Evolutionary conservation across 768 basidiomycete genomes (phyloP), one percentile per base, ranked within the genome.

Genomic region (Mycena galopus): DNA sequence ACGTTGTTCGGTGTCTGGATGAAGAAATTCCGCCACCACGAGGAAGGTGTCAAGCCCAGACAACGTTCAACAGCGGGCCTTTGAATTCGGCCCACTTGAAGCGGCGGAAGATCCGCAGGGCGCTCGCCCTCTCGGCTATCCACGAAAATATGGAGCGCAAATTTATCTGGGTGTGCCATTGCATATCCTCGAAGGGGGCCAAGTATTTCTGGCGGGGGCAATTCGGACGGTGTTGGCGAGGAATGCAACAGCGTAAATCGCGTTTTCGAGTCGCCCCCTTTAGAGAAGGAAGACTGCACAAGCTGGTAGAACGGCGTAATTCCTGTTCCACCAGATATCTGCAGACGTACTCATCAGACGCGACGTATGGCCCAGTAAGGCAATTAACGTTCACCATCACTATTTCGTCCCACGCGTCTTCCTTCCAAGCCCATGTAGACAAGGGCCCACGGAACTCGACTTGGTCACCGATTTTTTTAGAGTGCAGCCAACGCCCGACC

Each of bases 261-360:
- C 55, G 93, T 90, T 32, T 78, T 79, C 25, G 80, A 47, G 51
- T 30, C 25, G 25, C 19, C 39, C 32, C 33, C 77, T 65, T 78
- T 78, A 23, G 81, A 81, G 51, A 94, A 88, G 17, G 88, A 77
- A 9, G 81, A 81, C 76, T 92, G 86, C 69, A 95, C 84, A 23
- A 96, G 85, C 78, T 96, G 95, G 77, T 90, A 90, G 79, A 96
- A 96, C 4, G 95, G 95, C 19, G 95, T 92, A 59, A 96, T 91
- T 32, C 95, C 95, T 6, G 95, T 96, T 30, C 95, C 95, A 42
- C 95, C 95, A 53, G 94, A 95, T 65, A 96, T 91, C 95, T 96
- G 50, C 12, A n/a, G 10, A 19, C 32, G n/a, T 0, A 51, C 50
- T 23, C 10, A 25, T 62, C 39, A 55, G 50, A 42, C 67, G 62